Evolutionary conservation across 2,329 filamentous ascomycete species (phyloP).

Genomic region (Neofusicoccum umdonicola): DNA sequence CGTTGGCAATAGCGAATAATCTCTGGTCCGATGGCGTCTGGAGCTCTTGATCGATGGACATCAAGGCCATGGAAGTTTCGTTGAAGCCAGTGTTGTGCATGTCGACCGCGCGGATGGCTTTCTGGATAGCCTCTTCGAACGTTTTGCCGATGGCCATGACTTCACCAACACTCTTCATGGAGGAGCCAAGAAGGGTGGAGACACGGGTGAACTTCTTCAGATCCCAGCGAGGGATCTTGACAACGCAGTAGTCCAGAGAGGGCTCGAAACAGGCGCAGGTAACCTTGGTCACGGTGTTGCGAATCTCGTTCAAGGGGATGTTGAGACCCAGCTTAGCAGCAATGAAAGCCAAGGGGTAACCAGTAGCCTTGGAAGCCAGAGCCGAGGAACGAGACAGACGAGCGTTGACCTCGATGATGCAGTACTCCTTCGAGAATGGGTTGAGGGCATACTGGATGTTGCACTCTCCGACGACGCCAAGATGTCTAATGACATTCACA

Average conservation of each 20-base stretch:
- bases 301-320: slow-evolving; percentile 93
- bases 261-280: slow-evolving; percentile 98
- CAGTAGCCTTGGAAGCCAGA: slow-evolving; percentile 93
- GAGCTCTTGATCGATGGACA: slow-evolving; percentile 93
- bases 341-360: slow-evolving; percentile 93
- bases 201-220: slow-evolving; percentile 98
- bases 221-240: slow-evolving; percentile 99
- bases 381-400: slow-evolving; percentile 93
- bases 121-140: slow-evolving; percentile 98
- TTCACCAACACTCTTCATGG: slow-evolving; percentile 99
- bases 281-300: slow-evolving; percentile 91
- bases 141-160: slow-evolving; percentile 97
- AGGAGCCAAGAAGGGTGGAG: slow-evolving; percentile 91
- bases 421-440: slow-evolving; percentile 92
- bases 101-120: slow-evolving; percentile 93
- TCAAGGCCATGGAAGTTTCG: slow-evolving; percentile 76
- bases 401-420: slow-evolving; percentile 98
- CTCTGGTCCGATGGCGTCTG: slow-evolving; percentile 97
- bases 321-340: slow-evolving; percentile 93
- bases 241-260: slow-evolving; percentile 94
- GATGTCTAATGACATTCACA: slow-evolving; percentile 93
- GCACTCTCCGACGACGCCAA: slow-evolving; percentile 96
- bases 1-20: slow-evolving; percentile 95
- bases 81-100: slow-evolving; percentile 95
- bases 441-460: slow-evolving; percentile 99